Evolutionary conservation across 176 grass and related monocot genomes (phyloP).

Genomic region (Echinochloa phyllopogon): DNA sequence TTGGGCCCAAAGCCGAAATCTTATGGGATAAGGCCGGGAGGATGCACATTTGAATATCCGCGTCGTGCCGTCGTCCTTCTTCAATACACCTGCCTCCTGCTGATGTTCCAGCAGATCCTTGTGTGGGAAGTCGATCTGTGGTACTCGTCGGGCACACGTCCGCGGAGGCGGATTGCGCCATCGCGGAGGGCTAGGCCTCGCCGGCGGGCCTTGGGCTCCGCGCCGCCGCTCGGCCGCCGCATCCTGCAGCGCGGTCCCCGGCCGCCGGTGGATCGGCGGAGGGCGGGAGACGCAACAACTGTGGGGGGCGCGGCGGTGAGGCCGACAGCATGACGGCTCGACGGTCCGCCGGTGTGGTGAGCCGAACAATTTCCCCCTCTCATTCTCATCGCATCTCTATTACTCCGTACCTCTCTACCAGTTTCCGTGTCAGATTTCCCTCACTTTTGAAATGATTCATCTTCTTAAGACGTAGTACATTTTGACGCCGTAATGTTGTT

Average conservation of each 20-base stretch:
- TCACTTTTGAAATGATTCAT: neutral
- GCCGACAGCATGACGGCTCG: neutral
- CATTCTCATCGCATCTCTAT: neutral
- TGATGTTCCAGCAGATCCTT: too few relatives aligned
- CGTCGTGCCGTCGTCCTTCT: too few relatives aligned
- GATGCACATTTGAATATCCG: too few relatives aligned
- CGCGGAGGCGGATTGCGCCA: neutral
- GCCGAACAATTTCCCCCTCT: neutral
- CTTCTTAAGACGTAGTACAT: neutral
- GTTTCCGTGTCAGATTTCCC: neutral
- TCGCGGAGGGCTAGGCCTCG: neutral
- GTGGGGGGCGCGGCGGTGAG: neutral
- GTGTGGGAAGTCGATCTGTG: too few relatives aligned
- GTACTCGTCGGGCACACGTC: too few relatives aligned
- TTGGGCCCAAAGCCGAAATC: too few relatives aligned
- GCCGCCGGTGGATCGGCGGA: neutral
- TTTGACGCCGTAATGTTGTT: neutral
- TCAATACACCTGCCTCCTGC: too few relatives aligned
- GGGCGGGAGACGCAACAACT: neutral
- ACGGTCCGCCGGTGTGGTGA: neutral
- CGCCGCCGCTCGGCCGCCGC: neutral
- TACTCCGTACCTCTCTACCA: neutral
- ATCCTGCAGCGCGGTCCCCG: neutral
- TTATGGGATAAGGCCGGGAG: too few relatives aligned
- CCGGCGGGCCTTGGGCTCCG: neutral